Evolutionary conservation across 2,329 filamentous ascomycete genomes (phyloP), one percentile per base, ranked within the genome.

Genomic region (Xylaria sp.): DNA sequence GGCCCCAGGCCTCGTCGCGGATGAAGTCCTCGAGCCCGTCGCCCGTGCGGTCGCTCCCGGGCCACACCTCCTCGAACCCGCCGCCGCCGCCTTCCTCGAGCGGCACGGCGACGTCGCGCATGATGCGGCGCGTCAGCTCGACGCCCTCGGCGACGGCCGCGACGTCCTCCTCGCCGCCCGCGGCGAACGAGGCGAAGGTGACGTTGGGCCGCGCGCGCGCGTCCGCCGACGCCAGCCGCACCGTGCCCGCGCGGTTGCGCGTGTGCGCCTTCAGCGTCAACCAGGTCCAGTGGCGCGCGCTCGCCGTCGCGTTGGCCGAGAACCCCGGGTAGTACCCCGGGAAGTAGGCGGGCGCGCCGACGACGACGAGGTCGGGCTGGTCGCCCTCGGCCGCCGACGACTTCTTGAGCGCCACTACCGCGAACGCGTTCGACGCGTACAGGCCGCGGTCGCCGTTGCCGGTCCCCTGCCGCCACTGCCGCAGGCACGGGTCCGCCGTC

Each of bases 171-270:
- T 70, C 70, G 2, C 75, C 72, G 6, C 81, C 79, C 19, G 77
- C 74, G 18, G 66, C 72, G 18, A 83, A 86, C 69, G 79, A 87
- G 68, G 84, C 82, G 73, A 86, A 88, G 45, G 75, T 74, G 60
- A 90, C 87, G 5, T 80, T 68, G 0, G 88, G 88, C 2, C 77
- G 73, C 49, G 89, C 86, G 1, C 82, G 80, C 0, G 88, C 87
- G 64, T 90, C 80, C 0, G 79, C 71, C 0, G 83, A 86, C 16
- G 74, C 75, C 4, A 91, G 79, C 2, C 70, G 78, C 3, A 91
- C 86, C 1, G 78, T 80, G 7, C 88, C 88, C 5, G 79, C 81
- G 1, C 65, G 73, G 56, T 90, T 86, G 49, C 78, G 77, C 0
- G 81, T 75, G 65, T 84, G 83, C 1, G 81, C 78, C 68, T 87